Evolutionary conservation across 2,329 filamentous ascomycete genomes (phyloP).

Genomic region (Fusarium hainanense): DNA sequence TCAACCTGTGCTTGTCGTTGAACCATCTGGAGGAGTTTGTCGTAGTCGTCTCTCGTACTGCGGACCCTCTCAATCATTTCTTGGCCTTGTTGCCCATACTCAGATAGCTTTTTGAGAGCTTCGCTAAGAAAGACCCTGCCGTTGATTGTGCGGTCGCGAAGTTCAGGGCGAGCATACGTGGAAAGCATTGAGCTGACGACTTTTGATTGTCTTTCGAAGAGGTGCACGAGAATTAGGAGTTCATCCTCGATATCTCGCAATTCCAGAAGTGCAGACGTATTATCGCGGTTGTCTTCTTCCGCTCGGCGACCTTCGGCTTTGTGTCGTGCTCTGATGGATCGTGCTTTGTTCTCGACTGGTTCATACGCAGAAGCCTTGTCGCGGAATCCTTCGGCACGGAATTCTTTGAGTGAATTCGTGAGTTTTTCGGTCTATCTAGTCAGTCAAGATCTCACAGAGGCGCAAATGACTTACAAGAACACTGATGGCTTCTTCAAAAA

Average conservation of each 20-base stretch:
- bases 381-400: slow-evolving; percentile 67
- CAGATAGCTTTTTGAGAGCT: slow-evolving; percentile 63
- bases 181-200: slow-evolving; percentile 61
- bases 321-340: slow-evolving; percentile 54
- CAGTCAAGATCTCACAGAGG: fast-evolving
- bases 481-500: slow-evolving; percentile 74
- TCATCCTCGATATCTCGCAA: slow-evolving; percentile 74
- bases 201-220: slow-evolving; percentile 68
- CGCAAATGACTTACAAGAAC: slow-evolving; percentile 59
- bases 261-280: slow-evolving; percentile 71
- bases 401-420: slow-evolving; percentile 70
- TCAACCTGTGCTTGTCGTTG: slow-evolving; percentile 75
- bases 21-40: slow-evolving; percentile 74
- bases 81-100: slow-evolving; percentile 64
- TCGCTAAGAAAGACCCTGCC: slow-evolving; percentile 64
- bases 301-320: slow-evolving; percentile 57
- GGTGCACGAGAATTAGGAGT: slow-evolving; percentile 64
- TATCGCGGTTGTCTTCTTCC: slow-evolving; percentile 69
- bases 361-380: slow-evolving; percentile 56
- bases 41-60: slow-evolving; percentile 69
- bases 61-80: slow-evolving; percentile 71
- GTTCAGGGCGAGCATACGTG: slow-evolving; percentile 56
- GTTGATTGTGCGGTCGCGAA: slow-evolving; percentile 56
- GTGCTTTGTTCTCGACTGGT: slow-evolving; percentile 55
- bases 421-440: slow-evolving; percentile 66